Base-by-base conservation (phyloP, 176 grass and related monocot genomes). In the Oryza longistaminata region DNA sequence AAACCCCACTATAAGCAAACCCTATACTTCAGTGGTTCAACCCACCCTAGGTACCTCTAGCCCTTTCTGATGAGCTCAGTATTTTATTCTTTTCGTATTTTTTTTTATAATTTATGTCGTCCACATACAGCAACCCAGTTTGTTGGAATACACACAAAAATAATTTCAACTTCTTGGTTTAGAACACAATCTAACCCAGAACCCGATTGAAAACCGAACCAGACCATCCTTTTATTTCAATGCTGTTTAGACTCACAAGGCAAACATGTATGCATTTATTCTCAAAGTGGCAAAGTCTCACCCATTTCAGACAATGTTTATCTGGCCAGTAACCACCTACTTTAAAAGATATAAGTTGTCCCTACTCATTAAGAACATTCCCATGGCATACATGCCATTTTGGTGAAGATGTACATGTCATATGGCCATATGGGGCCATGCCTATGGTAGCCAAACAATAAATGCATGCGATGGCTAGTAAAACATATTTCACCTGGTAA, bases 401-500 rank as follows among this genome's bases (percentile, higher is more conserved):
- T 66, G 50, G 39, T 15, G 69, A 65, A 66, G n/a, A 40, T 72
- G 48, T 66, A 79, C 52, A 34, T 44, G 15, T 44, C 39, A 71
- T 44, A 1, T 71, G 37, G n/a, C 39, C 39, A 8, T 40, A 40
- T 1, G 1, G 39, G 19, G n/a, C 9, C 69, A 71, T 12, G 5
- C 39, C 37, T 44, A 71, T 71, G 69, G 37, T 17, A n/a, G 3
- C 39, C 39, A 71, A 4, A 12, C 39, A 24, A 71, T 22, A 44
- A 71, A 71, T 73, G 27, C 15, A 22, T 52, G 14, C 27, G 26
- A 0, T 11, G 24, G 14, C 68, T 49, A 49, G 71, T 72, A 82
- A 87, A 73, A 68, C 26, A 34, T 76, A 43, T 44, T 82, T 89
- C 84, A 97, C 96, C 88, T 98, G 96, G 85, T 92, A 98, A 85